phyloP scores from a whole-genome alignment of 352 stramenopile genomes.

The Thalassiosira exigua region DNA sequence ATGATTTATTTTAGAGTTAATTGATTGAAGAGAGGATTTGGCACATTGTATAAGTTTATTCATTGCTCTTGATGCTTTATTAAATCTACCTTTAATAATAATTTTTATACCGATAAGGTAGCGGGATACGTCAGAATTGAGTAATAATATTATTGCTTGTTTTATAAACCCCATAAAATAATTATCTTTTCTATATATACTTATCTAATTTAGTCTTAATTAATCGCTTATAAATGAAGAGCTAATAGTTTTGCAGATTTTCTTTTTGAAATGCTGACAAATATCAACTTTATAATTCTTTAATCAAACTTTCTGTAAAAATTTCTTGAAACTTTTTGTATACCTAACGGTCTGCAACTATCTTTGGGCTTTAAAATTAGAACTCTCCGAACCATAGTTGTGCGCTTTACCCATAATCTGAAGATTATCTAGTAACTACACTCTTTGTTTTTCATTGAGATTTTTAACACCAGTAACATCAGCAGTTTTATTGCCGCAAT shows the following conservation, averaged over 20 bases:
- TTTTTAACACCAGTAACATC: too few species aligned
- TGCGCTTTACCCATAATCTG: too few species aligned
- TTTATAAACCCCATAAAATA: slow-evolving; percentile 1
- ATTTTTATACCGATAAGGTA: slow-evolving; percentile 46
- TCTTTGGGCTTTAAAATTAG: too few species aligned
- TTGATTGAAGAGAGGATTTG: slow-evolving; percentile 36
- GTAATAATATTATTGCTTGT: slow-evolving; percentile 11
- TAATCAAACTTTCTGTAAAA: slow-evolving; percentile 35
- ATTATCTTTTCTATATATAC: slow-evolving; percentile 36
- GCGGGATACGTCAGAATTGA: slow-evolving; percentile 19
- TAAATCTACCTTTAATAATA: slow-evolving; percentile 38
- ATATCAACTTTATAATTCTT: slow-evolving; percentile 31
- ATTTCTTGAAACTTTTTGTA: slow-evolving; percentile 34
- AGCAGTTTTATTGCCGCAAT: too few species aligned
- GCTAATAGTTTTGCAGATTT: slow-evolving; percentile 41
- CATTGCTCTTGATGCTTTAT: slow-evolving; percentile 25
- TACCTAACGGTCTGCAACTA: too few species aligned
- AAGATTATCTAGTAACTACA: too few species aligned
- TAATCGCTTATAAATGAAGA: slow-evolving; percentile 27
- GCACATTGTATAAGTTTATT: slow-evolving; percentile 26
- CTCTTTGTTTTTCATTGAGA: too few species aligned
- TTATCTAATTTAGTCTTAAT: slow-evolving; percentile 31
- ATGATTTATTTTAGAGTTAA: slow-evolving; percentile 46
- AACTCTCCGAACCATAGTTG: too few species aligned
- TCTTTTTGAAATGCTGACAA: slow-evolving; percentile 36